phyloP scores from a whole-genome alignment of 1,284 basidiomycete genomes.

The Austroboletus niveus region DNA sequence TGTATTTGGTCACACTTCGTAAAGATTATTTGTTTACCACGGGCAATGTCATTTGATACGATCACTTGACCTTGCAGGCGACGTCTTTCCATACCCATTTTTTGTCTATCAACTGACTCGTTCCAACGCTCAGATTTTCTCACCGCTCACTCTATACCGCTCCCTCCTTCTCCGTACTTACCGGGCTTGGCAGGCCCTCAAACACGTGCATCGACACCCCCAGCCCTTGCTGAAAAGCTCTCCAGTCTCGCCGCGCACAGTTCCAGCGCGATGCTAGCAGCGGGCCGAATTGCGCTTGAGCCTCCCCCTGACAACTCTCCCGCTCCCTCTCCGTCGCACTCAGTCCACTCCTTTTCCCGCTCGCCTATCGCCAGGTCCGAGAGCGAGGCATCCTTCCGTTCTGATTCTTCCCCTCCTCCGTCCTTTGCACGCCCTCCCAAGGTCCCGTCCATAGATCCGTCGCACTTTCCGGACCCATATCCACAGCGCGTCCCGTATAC shows the following conservation, averaged over 20 bases:
- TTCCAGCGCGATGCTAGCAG: slow-evolving; percentile 20
- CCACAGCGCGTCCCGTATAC: slow-evolving; percentile 32
- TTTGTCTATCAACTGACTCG: slow-evolving; percentile 16
- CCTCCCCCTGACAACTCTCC: slow-evolving; percentile 5
- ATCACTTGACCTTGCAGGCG: slow-evolving; percentile 6
- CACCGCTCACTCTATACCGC: slow-evolving; percentile 29
- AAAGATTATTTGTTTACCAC: slow-evolving; percentile 28
- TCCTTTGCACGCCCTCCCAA: slow-evolving; percentile 49
- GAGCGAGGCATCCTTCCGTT: slow-evolving; percentile 38
- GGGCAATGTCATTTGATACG: slow-evolving; percentile 19
- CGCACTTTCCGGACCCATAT: slow-evolving; percentile 56
- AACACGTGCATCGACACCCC: slow-evolving; percentile 33
- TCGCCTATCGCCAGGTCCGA: slow-evolving; percentile 36
- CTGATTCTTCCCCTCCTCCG: slow-evolving; percentile 37
- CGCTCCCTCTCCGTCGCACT: slow-evolving; percentile 15
- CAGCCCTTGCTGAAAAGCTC: slow-evolving; percentile 21
- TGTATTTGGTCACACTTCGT: slow-evolving; percentile 10
- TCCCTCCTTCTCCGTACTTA: slow-evolving; percentile 35
- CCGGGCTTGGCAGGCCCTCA: slow-evolving; percentile 29
- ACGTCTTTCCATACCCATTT: neutral
- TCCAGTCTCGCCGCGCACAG: slow-evolving; percentile 6
- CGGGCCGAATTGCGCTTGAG: slow-evolving; percentile 13
- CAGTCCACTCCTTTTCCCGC: slow-evolving; percentile 23
- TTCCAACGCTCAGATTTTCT: slow-evolving; percentile 28
- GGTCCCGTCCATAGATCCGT: slow-evolving; percentile 51